Evolutionary conservation across 306 rosid genomes (phyloP).

Genomic region (Cyamopsis tetragonoloba): DNA sequence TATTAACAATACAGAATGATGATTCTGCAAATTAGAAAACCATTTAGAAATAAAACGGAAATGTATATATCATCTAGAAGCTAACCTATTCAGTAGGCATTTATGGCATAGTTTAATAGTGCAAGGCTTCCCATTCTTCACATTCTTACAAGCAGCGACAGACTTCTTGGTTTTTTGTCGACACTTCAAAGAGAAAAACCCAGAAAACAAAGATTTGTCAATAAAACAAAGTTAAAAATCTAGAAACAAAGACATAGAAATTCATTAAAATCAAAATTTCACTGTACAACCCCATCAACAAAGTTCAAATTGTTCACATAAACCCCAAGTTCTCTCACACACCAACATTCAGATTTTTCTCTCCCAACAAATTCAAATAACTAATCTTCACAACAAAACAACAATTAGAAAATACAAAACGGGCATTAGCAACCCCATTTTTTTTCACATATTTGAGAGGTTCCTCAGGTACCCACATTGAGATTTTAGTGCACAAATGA

Average conservation of each 20-base stretch:
- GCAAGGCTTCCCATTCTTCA: slow-evolving; percentile 43
- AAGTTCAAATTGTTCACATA: neutral
- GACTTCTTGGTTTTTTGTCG: slow-evolving; percentile 70
- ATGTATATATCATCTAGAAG: neutral
- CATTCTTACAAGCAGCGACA: slow-evolving; percentile 46
- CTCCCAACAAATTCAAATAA: too few relatives aligned
- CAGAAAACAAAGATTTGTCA: neutral
- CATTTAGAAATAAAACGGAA: neutral
- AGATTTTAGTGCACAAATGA: neutral
- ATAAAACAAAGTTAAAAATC: neutral
- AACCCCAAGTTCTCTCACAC: neutral
- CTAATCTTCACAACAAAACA: too few relatives aligned
- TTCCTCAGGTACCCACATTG: neutral
- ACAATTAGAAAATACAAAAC: too few relatives aligned
- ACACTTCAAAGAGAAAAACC: slow-evolving; percentile 39
- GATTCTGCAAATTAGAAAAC: neutral
- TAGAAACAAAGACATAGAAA: neutral
- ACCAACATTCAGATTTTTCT: too few relatives aligned
- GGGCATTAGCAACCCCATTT: too few relatives aligned
- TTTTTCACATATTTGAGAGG: too few relatives aligned
- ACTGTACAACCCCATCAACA: neutral
- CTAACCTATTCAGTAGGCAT: slow-evolving; percentile 76
- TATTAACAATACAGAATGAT: neutral
- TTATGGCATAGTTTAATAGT: slow-evolving; percentile 46
- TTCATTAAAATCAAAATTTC: neutral